Evolutionary conservation across 495 filamentous ascomycete species (phyloP), one percentile per base, ranked within the genome.

Genomic region (Xylaria grammica): DNA sequence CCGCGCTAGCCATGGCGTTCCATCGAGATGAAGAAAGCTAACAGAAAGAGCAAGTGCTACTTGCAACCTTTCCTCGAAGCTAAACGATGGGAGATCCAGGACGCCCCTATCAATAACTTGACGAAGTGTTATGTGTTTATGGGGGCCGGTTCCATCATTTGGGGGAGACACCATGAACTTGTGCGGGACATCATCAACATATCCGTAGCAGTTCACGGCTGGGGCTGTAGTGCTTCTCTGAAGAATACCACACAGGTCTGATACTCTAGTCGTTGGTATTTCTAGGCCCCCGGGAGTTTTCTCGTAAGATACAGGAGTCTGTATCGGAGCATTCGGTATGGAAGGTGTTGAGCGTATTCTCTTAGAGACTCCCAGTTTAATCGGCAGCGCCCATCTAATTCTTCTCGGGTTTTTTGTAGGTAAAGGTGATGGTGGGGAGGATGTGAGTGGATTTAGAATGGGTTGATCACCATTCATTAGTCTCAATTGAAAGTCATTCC

Each of bases 21-120:
- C 36, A 29, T 65, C 56, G 1, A 70, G 61, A 26, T 67, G 57
- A 24, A 50, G 45, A 3, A 40, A 34, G 67, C 52, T 65, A 45
- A 27, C n/a, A 44, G 65, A 57, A 20, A 65, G 29, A 9, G 46
- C 66, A 0, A 70, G 29, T 1, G 65, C 68, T 36, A 67, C 24
- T n/a, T 54, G 49, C 10, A 70, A 44, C 36, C 62, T 36, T 0
- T 58, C 55, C 3, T 34, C 9, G 38, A 58, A 20, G 24, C n/a
- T 3, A 7, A 46, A 34, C 4, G 15, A 8, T 9, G 55, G 40
- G 9, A 45, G 55, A 1, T 5, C n/a, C 1, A 8, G 11, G 27
- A 7, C 1, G 11, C 24, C 20, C 34, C 27, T 11, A 15, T 45
- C 9, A 22, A 58, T 46, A 7, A 58, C n/a, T 46, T 45, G 55